Percentiles rank a stretch among this genome's conserved stretches.
Conservation (phyloP, 768 basidiomycete genomes). For the Suillus spraguei region DNA sequence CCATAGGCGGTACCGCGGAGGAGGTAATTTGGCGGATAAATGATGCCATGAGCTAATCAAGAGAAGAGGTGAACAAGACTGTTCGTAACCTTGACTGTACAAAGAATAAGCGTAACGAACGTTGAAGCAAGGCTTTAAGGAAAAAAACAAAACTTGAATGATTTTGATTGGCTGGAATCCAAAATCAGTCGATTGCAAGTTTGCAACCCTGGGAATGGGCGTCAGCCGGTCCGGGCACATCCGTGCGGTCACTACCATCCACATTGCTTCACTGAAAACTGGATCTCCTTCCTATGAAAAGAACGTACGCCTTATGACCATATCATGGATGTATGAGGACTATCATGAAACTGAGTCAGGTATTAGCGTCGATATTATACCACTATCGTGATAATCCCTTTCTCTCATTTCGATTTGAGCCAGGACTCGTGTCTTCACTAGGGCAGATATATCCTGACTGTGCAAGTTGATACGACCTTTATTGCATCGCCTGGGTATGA, state of each 20-base stretch:
- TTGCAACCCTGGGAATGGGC: constrained; percentile 1
- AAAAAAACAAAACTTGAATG: not conserved
- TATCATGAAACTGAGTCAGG: no score
- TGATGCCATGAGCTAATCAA: constrained; percentile 34
- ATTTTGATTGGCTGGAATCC: not conserved
- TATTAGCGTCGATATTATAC: no score
- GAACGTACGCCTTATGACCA: no score
- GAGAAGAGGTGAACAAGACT: not conserved
- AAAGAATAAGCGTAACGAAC: not conserved
- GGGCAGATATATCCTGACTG: not conserved
- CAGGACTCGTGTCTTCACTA: not conserved
- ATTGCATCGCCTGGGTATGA: not conserved
- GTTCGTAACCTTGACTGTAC: not conserved
- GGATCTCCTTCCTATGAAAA: no score
- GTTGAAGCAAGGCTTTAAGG: not conserved
- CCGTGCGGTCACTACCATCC: no score
- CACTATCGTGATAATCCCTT: no score
- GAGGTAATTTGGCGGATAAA: constrained; percentile 33
- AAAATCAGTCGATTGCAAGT: constrained; percentile 5
- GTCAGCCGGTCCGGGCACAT: not conserved
- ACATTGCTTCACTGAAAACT: no score
- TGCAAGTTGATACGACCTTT: not conserved
- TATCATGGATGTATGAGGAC: no score
- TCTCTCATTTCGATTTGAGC: not conserved
- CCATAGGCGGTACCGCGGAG: constrained; percentile 32